Evolutionary conservation across 2,329 filamentous ascomycete genomes (phyloP).

Genomic region (Apiospora malaysiana): DNA sequence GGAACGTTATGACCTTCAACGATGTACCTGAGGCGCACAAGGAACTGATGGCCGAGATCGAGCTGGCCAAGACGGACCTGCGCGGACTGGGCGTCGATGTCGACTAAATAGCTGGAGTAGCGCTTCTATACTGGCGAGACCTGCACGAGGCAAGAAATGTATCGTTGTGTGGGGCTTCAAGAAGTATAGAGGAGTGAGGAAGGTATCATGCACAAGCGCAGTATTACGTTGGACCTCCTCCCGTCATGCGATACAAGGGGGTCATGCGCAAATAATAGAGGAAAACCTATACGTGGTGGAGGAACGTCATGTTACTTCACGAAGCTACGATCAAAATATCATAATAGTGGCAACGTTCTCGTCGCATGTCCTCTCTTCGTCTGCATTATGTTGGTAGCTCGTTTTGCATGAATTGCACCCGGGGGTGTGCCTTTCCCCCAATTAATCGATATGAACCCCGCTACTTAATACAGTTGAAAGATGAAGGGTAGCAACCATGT

Average conservation of each 20-base stretch:
- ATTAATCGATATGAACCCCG: not conserved
- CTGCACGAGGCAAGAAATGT: not conserved
- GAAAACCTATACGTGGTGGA: not conserved
- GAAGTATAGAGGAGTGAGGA: not conserved
- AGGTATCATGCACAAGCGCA: not conserved
- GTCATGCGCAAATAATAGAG: not conserved
- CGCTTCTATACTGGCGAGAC: not conserved
- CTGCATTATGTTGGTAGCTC: not conserved
- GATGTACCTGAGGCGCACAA: slow-evolving; percentile 90
- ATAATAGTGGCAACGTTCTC: slow-evolving; percentile 6
- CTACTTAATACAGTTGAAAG: not conserved
- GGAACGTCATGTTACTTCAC: slow-evolving; percentile 1
- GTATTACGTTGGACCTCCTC: not conserved
- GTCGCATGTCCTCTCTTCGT: not conserved
- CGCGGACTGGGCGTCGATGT: slow-evolving; percentile 77
- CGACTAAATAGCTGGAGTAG: slow-evolving; percentile 56
- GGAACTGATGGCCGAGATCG: slow-evolving; percentile 86
- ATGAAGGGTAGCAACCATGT: not conserved
- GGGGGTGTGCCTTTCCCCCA: not conserved
- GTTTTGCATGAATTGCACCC: not conserved
- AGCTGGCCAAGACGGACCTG: slow-evolving; percentile 76
- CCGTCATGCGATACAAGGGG: not conserved
- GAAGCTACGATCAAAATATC: slow-evolving; percentile 16
- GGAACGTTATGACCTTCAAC: slow-evolving; percentile 94
- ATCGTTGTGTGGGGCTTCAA: not conserved